A percentile compares a stretch with the other conserved stretches of the same genome.
Evolutionary conservation across 768 basidiomycete genomes (phyloP).

Genomic region (Harrya chromipes): DNA sequence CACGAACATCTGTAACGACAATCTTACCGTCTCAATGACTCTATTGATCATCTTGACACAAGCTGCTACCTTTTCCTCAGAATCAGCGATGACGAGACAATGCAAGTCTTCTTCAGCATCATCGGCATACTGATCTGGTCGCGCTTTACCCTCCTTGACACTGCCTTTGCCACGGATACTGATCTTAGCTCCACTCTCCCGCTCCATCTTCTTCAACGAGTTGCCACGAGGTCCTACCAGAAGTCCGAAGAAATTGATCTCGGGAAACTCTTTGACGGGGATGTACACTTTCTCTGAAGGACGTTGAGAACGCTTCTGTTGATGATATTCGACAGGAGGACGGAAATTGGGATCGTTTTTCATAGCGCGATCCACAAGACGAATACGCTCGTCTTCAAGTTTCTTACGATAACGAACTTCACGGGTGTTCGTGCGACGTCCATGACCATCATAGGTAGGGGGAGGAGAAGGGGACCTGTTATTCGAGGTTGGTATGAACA

Average conservation of each 20-base stretch:
- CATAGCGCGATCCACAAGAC: constrained; percentile 93
- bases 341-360: constrained; percentile 98
- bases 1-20: not conserved
- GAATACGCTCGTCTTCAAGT: constrained; percentile 87
- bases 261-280: constrained; percentile 98
- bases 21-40: constrained; percentile 93
- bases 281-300: constrained; percentile 99
- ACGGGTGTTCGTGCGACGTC: constrained; percentile 96
- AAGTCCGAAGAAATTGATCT: constrained; percentile 99
- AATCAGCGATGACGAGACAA: constrained; percentile 92
- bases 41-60: constrained; percentile 96
- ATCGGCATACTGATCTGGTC: constrained; percentile 91
- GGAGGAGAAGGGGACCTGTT: constrained; percentile 91
- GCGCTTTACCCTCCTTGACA: constrained; percentile 97
- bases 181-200: constrained; percentile 97
- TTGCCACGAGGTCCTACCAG: constrained; percentile 98
- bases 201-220: constrained; percentile 99
- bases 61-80: constrained; percentile 83
- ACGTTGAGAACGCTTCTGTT: constrained; percentile 88
- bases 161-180: constrained; percentile 97
- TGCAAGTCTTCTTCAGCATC: constrained; percentile 99
- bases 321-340: constrained; percentile 94
- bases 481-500: constrained; percentile 12
- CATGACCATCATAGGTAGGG: constrained; percentile 95
- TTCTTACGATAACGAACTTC: constrained; percentile 98